Evolutionary conservation across 1,284 basidiomycete genomes (phyloP).

Genomic region (Vanrija humicola): DNA sequence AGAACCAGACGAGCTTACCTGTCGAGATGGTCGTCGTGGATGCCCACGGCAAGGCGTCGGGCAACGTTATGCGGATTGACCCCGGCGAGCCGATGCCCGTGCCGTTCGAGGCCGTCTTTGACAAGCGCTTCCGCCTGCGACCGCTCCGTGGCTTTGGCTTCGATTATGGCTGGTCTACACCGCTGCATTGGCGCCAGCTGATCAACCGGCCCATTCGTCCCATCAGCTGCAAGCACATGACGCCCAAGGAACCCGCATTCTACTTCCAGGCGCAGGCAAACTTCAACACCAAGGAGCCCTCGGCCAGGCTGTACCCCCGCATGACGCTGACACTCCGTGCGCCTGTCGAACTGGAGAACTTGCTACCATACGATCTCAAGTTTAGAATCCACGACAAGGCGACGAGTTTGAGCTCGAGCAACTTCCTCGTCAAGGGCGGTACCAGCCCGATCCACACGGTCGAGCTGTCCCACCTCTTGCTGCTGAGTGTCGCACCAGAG

Average conservation of each 20-base stretch:
- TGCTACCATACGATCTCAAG: constrained; percentile 91
- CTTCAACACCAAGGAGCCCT: constrained; percentile 66
- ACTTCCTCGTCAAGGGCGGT: constrained; percentile 89
- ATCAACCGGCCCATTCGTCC: constrained; percentile 72
- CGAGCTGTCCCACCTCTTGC: constrained; percentile 84
- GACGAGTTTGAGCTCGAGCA: constrained; percentile 73
- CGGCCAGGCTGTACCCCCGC: constrained; percentile 71
- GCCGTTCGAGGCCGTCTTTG: constrained; percentile 85
- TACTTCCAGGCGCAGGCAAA: constrained; percentile 91
- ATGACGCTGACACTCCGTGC: constrained; percentile 85
- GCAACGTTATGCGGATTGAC: constrained; percentile 77
- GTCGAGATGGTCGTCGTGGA: constrained; percentile 90
- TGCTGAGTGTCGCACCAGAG: constrained; percentile 87
- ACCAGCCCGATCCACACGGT: constrained; percentile 97
- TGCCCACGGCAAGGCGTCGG: constrained; percentile 72
- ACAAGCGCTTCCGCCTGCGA: constrained; percentile 77
- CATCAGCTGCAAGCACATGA: constrained; percentile 78
- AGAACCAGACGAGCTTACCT: constrained; percentile 89
- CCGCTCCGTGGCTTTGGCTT: constrained; percentile 80
- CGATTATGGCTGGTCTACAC: constrained; percentile 71
- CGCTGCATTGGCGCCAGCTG: constrained; percentile 89
- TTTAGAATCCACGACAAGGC: constrained; percentile 97
- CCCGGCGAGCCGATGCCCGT: constrained; percentile 87
- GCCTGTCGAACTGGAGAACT: constrained; percentile 93
- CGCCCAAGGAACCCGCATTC: constrained; percentile 83